Evolutionary conservation across 1,139 yeast species (phyloP).

Genomic region (Ogataea hybrid): DNA sequence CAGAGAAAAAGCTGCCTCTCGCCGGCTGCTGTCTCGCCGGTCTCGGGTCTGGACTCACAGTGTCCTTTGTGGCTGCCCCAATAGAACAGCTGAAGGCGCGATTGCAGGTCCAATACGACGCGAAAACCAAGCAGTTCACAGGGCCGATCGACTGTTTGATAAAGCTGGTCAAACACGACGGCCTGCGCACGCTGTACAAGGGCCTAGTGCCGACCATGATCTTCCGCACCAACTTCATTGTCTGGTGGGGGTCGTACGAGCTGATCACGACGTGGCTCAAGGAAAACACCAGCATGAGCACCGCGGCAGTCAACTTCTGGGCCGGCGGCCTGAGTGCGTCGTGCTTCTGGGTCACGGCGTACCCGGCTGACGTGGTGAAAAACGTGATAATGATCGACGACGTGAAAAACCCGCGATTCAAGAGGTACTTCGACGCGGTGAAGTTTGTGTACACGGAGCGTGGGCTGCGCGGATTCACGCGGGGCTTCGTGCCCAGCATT

Average conservation of each 20-base stretch:
- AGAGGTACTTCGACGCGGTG: conserved; percentile 72
- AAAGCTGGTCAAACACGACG: conserved; percentile 54
- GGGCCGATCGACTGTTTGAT: conserved; percentile 79
- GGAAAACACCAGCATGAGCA: conserved; percentile 58
- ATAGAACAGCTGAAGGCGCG: conserved; percentile 88
- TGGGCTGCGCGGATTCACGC: conserved; percentile 62
- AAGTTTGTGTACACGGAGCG: conserved; percentile 58
- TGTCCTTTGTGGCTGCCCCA: conserved; percentile 91
- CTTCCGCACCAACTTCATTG: conserved; percentile 80
- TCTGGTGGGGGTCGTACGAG: conserved; percentile 96
- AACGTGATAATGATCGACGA: conserved; percentile 84
- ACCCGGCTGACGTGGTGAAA: conserved; percentile 87
- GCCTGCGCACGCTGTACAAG: conserved; percentile 71
- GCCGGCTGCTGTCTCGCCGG: conserved; percentile 74
- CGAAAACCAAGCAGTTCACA: conserved; percentile 59
- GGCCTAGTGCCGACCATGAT: conserved; percentile 86
- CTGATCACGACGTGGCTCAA: conserved; percentile 68
- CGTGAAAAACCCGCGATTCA: conserved; percentile 67
- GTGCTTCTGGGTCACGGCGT: conserved; percentile 88
- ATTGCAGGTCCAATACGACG: conserved; percentile 86
- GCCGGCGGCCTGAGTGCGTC: conserved; percentile 85
- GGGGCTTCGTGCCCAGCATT: conserved; percentile 79
- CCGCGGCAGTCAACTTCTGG: conserved; percentile 81
- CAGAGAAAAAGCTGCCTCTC: conserved; percentile 60
- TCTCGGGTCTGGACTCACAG: conserved; percentile 90